These are phyloP conservation scores for Podaxis mareebaensis DNA, from an alignment of 768 basidiomycete species.

Conservation along the genomic window DNA sequence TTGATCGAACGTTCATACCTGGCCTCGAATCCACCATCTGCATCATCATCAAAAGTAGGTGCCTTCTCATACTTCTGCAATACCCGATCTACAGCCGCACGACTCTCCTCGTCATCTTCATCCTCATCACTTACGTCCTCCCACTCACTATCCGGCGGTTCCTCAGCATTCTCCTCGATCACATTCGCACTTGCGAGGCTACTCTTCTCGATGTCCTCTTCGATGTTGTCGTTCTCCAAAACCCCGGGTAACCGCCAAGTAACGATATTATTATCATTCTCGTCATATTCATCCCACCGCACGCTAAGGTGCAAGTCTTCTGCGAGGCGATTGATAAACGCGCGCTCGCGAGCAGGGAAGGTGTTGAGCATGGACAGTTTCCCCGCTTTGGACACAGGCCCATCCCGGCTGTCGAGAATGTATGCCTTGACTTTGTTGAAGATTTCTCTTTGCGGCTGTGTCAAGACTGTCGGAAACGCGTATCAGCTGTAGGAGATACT, in stretches of 20 bases:
- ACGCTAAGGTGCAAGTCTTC: conserved; percentile 75
- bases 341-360: conserved; percentile 78
- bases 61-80: conserved; percentile 88
- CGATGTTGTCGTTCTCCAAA: conserved; percentile 33
- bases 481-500: conserved; percentile 21
- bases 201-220: conserved; percentile 28
- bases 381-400: conserved; percentile 35
- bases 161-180: conserved; percentile 34
- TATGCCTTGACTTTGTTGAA: conserved; percentile 81
- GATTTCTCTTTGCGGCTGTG: conserved; percentile 70
- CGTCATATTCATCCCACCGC: conserved; percentile 94
- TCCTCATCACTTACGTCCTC: conserved; percentile 53
- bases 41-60: conserved; percentile 69
- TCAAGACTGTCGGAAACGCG: conserved; percentile 51
- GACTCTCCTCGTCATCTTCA: conserved; percentile 71
- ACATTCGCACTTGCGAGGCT: conserved; percentile 24
- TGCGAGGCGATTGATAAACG: conserved; percentile 76
- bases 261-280: conserved; percentile 75
- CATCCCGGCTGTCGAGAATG: conserved; percentile 48
- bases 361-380: conserved; percentile 71
- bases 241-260: conserved; percentile 62
- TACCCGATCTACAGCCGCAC: conserved; percentile 76
- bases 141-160: conserved; percentile 43
- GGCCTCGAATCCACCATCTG: conserved; percentile 75
- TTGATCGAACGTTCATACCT: conserved; percentile 70